Conservation (phyloP, 805 yeast species). For the Debaryomyces castellii region DNA sequence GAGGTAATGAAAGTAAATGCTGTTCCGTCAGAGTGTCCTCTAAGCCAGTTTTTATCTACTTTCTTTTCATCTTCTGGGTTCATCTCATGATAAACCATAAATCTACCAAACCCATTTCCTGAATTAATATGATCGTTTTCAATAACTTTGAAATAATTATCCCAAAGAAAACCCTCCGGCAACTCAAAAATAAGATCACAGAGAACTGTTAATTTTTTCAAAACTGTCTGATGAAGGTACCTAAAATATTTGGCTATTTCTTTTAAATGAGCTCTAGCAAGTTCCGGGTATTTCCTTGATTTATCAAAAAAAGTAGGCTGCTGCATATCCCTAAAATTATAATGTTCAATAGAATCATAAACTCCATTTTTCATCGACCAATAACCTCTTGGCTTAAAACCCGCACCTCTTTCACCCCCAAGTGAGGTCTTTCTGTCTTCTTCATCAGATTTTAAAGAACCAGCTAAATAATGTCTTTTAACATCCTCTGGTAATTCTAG, state of each 20-base stretch:
- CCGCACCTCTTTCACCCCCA: constrained; percentile 30
- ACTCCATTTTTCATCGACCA: constrained; percentile 32
- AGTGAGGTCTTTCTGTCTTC: constrained; percentile 24
- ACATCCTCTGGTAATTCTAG: constrained; percentile 40
- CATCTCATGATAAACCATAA: constrained; percentile 28
- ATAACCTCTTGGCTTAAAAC: constrained; percentile 29
- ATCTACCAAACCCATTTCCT: constrained; percentile 29
- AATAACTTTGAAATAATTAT: constrained; percentile 24
- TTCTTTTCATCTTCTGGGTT: constrained; percentile 20
- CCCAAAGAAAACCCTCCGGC: constrained; percentile 29
- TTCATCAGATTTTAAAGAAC: constrained; percentile 30
- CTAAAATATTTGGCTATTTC: constrained; percentile 24
- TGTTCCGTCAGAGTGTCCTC: constrained; percentile 32
- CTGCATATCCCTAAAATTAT: constrained; percentile 26
- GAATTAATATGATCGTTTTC: constrained; percentile 22
- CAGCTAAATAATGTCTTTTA: constrained; percentile 39
- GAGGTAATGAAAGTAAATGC: constrained; percentile 32
- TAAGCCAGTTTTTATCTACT: constrained; percentile 25
- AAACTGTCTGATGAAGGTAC: constrained; percentile 18
- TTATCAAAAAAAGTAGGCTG: constrained; percentile 21
- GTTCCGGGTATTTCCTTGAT: constrained; percentile 21
- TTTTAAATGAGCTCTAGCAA: constrained; percentile 20
- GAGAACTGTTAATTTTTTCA: constrained; percentile 22
- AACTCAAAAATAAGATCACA: constrained; percentile 27
- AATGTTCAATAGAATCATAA: constrained; percentile 25